Evolutionary conservation across 257 asterid genomes (phyloP).

Genomic region (Rauvolfia tetraphylla): DNA sequence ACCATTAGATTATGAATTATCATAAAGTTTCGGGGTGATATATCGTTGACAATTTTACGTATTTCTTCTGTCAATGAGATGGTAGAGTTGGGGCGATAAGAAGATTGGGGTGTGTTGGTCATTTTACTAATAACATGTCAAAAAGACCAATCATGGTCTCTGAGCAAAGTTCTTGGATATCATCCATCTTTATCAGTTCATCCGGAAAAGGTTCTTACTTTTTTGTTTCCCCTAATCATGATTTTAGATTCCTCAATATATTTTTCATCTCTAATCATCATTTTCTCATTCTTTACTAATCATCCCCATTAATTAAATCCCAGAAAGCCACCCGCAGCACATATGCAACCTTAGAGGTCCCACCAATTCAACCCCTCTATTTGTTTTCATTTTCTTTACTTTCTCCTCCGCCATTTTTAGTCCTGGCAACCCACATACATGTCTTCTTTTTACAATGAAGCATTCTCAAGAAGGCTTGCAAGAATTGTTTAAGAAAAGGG

Average conservation of each 20-base stretch:
- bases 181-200: conserved; percentile 19
- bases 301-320: conserved; percentile 27
- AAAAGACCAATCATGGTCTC: conserved; percentile 18
- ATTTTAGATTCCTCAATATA: conserved; percentile 14
- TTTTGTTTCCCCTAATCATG: conserved; percentile 16
- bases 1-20: too few relatives aligned
- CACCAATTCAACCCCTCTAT: conserved; percentile 33
- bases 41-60: too few relatives aligned
- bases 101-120: conserved; percentile 3
- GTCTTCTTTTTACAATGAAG: conserved; percentile 39
- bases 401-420: conserved; percentile 15
- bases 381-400: conserved; percentile 9
- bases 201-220: conserved; percentile 19
- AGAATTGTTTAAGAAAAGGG: conserved; percentile 25
- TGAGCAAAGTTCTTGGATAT: conserved; percentile 19
- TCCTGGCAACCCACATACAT: conserved; percentile 16
- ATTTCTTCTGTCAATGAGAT: too few relatives aligned
- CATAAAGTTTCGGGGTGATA: too few relatives aligned
- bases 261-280: conserved; percentile 11
- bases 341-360: conserved; percentile 57
- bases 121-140: conserved; percentile 13
- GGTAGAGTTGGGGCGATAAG: too few relatives aligned
- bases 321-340: conserved; percentile 50
- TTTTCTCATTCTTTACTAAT: conserved; percentile 8
- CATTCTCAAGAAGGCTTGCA: conserved; percentile 43